These are phyloP conservation scores for Penicillium sp. DNA, from an alignment of 2,329 filamentous ascomycete genomes.

Conservation along the genomic window DNA sequence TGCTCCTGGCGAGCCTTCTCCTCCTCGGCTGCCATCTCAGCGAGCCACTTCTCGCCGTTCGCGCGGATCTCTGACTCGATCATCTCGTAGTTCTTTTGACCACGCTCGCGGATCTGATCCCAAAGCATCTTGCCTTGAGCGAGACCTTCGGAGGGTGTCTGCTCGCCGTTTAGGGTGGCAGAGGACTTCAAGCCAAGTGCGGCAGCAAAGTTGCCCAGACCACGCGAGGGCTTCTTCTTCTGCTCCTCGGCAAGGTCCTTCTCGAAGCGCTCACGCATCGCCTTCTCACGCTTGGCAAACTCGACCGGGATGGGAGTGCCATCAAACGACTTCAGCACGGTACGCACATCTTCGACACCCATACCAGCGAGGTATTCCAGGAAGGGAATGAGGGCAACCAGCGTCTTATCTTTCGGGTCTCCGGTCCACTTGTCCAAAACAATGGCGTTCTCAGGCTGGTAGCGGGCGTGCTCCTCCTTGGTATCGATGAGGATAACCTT, in stretches of 20 bases:
- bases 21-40: constrained; percentile 84
- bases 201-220: constrained; percentile 66
- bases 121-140: constrained; percentile 95
- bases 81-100: constrained; percentile 82
- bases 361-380: constrained; percentile 96
- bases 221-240: constrained; percentile 58
- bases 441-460: constrained; percentile 96
- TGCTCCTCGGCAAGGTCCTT: constrained; percentile 70
- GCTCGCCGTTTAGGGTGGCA: constrained; percentile 63
- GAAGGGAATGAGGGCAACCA: constrained; percentile 90
- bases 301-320: constrained; percentile 86
- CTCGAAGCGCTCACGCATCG: constrained; percentile 80
- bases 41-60: constrained; percentile 93
- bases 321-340: constrained; percentile 82
- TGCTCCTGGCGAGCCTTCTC: constrained; percentile 88
- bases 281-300: constrained; percentile 83
- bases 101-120: constrained; percentile 88
- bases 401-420: constrained; percentile 74
- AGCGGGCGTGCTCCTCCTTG: constrained; percentile 73
- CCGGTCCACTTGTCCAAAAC: constrained; percentile 88
- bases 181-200: constrained; percentile 74
- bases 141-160: constrained; percentile 70
- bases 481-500: constrained; percentile 96
- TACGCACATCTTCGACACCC: constrained; percentile 82
- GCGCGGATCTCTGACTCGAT: constrained; percentile 88